These are phyloP conservation scores for Xylaria sp. DNA, from an alignment of 2,329 filamentous ascomycete genomes.

Conservation along the genomic window DNA sequence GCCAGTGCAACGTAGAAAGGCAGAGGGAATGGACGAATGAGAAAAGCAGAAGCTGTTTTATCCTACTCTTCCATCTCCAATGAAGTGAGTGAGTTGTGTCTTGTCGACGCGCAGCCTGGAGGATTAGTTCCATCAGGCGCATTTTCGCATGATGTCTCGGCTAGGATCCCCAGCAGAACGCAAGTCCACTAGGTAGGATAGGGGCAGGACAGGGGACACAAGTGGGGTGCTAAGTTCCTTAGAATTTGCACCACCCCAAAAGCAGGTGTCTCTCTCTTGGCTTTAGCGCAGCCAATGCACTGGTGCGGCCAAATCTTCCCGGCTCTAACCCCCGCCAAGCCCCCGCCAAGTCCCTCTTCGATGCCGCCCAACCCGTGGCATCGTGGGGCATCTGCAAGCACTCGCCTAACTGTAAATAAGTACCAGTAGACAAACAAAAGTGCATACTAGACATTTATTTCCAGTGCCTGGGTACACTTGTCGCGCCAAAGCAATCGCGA, in stretches of 20 bases:
- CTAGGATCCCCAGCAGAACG: neutral
- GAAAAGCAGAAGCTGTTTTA: neutral
- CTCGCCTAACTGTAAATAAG: neutral
- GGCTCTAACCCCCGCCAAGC: slow-evolving; percentile 11
- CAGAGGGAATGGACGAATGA: slow-evolving; percentile 3
- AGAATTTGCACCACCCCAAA: neutral
- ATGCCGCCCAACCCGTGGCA: slow-evolving; percentile 5
- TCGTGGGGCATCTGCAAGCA: neutral
- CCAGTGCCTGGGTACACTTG: neutral
- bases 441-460: neutral
- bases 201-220: neutral
- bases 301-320: slow-evolving; percentile 15
- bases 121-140: neutral
- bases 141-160: neutral
- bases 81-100: neutral
- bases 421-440: neutral
- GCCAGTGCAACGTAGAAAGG: neutral
- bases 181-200: neutral
- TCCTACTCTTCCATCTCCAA: slow-evolving; percentile 9
- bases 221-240: neutral
- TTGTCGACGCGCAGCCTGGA: neutral
- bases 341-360: neutral
- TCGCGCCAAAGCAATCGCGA: neutral
- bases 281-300: neutral
- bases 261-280: neutral